Base-by-base conservation (phyloP, 2,329 filamentous ascomycete genomes). In the Spiromastix sp. region DNA sequence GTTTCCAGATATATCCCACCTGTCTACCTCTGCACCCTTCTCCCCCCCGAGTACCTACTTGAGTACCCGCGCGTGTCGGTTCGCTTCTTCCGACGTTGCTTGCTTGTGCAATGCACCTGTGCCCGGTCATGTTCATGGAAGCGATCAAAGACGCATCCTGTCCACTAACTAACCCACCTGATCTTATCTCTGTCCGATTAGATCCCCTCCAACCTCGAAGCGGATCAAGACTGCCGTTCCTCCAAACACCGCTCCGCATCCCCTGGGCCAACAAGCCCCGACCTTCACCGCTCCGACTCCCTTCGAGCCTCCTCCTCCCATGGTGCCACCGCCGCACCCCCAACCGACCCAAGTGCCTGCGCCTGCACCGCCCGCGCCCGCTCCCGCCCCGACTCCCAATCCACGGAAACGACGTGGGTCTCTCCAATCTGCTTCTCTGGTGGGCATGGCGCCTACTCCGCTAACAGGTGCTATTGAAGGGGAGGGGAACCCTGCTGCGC, bases 371-470 rank as follows among this genome's bases (percentile, higher is more conserved):
- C n/a, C 39, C 45, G 37, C 50, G 41, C 16, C 47, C 47, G 30
- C 47, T 42, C 22, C 50, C 47, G 21, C 49, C 49, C 31, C 42
- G 41, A 16, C 38, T 37, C n/a, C 43, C 30, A 64, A 62, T 42
- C 57, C 63, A 24, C 60, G 62, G 39, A 67, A 67, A 55, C 59
- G 63, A 39, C 59, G 59, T 40, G 52, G 60, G 39, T 64, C 61
- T 17, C 60, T 55, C 22, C 54, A 56, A 37, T 34, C 52, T 42
- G 48, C 55, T 37, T 41, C 55, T 22, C 46, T 62, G 42, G 37
- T 55, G 45, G 46, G 61, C 49, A 60, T 62, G 50, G 44, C 52
- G 28, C 44, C 59, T 15, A 48, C 54, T 26, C 44, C 55, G 31
- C 42, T 49, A 37, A 48, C 55, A 32, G 45, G 48, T 31, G 40